Conservation (phyloP, 2,329 filamentous ascomycete species). For the Ophiostoma piceae region DNA sequence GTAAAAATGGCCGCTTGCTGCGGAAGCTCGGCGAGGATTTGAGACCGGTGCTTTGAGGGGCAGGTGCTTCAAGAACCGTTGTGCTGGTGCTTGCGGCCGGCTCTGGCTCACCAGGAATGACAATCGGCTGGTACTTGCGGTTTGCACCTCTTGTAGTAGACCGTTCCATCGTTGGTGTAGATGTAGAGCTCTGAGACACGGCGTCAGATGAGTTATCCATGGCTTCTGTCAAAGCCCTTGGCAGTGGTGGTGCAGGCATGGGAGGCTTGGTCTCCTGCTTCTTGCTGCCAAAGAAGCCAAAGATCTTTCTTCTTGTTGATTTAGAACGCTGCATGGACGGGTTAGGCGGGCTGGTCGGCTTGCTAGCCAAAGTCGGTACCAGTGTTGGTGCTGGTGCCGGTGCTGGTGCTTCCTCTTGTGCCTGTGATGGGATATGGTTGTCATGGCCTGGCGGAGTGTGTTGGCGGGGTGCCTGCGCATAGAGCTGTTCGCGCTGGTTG, state of each 20-base stretch:
- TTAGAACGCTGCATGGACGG: conserved; percentile 41
- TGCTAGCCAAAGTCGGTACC: background rate
- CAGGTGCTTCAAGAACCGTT: background rate
- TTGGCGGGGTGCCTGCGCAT: conserved; percentile 9
- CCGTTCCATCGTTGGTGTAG: conserved; percentile 20
- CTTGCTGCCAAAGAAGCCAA: conserved; percentile 47
- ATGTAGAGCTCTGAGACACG: background rate
- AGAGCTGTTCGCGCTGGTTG: conserved; percentile 21
- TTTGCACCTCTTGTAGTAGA: conserved; percentile 38
- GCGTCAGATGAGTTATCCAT: background rate
- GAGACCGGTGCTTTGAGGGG: background rate
- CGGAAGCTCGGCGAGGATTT: conserved; percentile 1
- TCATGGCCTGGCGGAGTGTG: background rate
- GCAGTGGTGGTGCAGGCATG: background rate
- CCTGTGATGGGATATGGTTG: background rate
- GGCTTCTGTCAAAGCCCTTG: background rate
- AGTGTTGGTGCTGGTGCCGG: background rate
- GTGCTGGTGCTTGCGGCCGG: conserved; percentile 16
- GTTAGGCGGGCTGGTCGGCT: background rate
- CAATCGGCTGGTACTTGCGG: conserved; percentile 42
- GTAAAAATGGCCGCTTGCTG: conserved; percentile 24
- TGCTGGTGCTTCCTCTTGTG: background rate
- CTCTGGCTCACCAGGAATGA: conserved; percentile 31
- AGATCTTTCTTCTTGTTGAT: conserved; percentile 55
- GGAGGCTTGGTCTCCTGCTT: conserved; percentile 34